Conservation (phyloP, 2,329 filamentous ascomycete species). For the Falciphora oryzae region DNA sequence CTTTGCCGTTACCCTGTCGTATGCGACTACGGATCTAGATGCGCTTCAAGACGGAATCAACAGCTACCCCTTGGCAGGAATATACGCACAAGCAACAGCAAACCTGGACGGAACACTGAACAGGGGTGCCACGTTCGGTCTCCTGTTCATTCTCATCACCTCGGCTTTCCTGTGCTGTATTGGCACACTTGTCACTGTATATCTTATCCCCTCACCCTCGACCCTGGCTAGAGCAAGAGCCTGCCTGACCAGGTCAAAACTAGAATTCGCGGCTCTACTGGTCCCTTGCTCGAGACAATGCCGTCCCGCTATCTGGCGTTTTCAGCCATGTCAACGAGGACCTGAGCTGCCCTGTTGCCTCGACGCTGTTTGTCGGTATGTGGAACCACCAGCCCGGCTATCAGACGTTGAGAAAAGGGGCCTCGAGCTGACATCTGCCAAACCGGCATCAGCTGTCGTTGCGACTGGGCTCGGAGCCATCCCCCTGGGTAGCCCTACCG, state of each 20-base stretch:
- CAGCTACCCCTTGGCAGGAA: slow-evolving; percentile 56
- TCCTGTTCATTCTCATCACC: slow-evolving; percentile 51
- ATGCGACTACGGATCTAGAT: slow-evolving; percentile 50
- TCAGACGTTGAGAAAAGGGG: not conserved
- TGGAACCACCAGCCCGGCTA: not conserved
- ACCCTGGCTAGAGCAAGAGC: slow-evolving; percentile 10
- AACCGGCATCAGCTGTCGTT: slow-evolving; percentile 30
- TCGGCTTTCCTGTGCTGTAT: slow-evolving; percentile 43
- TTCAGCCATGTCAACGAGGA: slow-evolving; percentile 47
- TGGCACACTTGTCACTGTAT: slow-evolving; percentile 45
- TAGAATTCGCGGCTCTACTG: slow-evolving; percentile 35
- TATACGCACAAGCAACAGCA: slow-evolving; percentile 53
- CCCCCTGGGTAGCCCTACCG: slow-evolving; percentile 46
- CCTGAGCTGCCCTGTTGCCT: slow-evolving; percentile 53
- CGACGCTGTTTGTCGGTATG: slow-evolving; percentile 46
- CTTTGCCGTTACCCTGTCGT: slow-evolving; percentile 45
- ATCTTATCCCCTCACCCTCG: slow-evolving; percentile 13
- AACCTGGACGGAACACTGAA: slow-evolving; percentile 34
- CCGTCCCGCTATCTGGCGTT: slow-evolving; percentile 49
- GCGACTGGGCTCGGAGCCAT: slow-evolving; percentile 51
- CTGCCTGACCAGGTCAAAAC: not conserved
- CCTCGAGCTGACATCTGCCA: not conserved
- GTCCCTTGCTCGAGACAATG: slow-evolving; percentile 53
- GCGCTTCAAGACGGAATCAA: slow-evolving; percentile 44
- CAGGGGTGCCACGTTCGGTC: slow-evolving; percentile 49